Evolutionary conservation across 352 stramenopile genomes (phyloP).

Genomic region (Blastocystis sp.): DNA sequence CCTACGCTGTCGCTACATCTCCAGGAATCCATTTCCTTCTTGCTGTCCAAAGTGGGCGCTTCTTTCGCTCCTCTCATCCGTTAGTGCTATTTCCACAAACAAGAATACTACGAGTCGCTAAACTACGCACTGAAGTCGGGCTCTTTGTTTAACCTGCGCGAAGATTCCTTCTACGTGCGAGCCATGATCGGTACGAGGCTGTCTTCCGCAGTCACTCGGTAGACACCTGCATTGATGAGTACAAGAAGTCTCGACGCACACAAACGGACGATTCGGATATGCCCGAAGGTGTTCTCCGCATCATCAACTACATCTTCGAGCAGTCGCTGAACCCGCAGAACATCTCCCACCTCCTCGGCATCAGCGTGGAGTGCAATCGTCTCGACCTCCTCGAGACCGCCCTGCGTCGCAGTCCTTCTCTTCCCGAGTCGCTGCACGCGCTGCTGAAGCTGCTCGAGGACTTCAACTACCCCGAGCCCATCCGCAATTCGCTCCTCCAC

Average conservation of each 20-base stretch:
- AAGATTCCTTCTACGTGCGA: constrained; percentile 38
- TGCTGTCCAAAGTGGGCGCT: constrained; percentile 15
- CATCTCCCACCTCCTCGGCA: constrained; percentile 33
- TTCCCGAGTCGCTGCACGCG: background rate
- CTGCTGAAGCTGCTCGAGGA: background rate
- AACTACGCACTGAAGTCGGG: constrained; percentile 20
- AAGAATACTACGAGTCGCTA: constrained; percentile 45
- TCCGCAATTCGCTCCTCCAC: background rate
- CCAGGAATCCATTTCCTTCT: background rate
- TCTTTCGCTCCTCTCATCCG: background rate
- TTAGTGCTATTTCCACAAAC: constrained; percentile 58
- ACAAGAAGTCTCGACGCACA: background rate
- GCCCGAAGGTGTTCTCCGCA: constrained; percentile 16
- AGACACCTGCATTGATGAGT: constrained; percentile 56
- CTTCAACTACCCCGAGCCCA: constrained; percentile 1
- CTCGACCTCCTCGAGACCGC: constrained; percentile 33
- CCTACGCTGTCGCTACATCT: background rate
- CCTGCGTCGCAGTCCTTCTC: background rate
- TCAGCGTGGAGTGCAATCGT: constrained; percentile 46
- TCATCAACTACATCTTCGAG: constrained; percentile 50
- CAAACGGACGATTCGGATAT: constrained; percentile 1
- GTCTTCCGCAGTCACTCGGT: background rate
- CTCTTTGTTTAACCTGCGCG: constrained; percentile 20
- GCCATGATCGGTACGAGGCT: constrained; percentile 27
- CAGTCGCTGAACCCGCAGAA: constrained; percentile 21